phyloP scores from a whole-genome alignment of 306 rosid species.

The Ormosia emarginata region DNA sequence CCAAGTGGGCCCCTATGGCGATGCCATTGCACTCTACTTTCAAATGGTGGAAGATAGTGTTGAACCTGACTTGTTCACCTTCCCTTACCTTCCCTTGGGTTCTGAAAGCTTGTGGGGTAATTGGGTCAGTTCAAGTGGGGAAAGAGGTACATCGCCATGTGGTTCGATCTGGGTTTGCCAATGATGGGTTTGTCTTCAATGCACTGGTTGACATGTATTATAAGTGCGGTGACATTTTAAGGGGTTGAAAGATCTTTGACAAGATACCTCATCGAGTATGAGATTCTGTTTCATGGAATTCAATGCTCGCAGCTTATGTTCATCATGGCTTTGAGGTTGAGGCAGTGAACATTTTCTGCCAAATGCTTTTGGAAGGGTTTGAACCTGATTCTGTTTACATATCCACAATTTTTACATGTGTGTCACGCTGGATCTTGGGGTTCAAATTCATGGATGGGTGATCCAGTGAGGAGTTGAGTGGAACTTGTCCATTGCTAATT shows the following conservation, averaged over 20 bases:
- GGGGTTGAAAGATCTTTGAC: conserved; percentile 62
- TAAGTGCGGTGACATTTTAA: conserved; percentile 86
- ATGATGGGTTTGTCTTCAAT: conserved; percentile 71
- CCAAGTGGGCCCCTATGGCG: conserved; percentile 54
- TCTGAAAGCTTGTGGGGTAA: conserved; percentile 76
- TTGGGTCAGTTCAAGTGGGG: conserved; percentile 70
- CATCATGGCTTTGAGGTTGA: conserved; percentile 61
- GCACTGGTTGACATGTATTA: conserved; percentile 86
- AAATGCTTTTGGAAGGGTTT: conserved; percentile 53
- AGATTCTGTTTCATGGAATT: conserved; percentile 85
- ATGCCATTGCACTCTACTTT: conserved; percentile 83
- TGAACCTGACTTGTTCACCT: conserved; percentile 66
- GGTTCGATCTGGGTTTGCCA: conserved; percentile 57
- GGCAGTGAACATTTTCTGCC: conserved; percentile 50
- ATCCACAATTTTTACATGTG: conserved; percentile 48
- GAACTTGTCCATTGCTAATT: conserved; percentile 68
- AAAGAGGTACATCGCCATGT: conserved; percentile 71
- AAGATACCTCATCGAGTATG: conserved; percentile 29
- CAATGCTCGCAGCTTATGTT: conserved; percentile 69
- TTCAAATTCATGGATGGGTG: conserved; percentile 78
- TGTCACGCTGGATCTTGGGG: conserved; percentile 37
- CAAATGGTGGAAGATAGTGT: conserved; percentile 87
- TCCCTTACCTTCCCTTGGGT: conserved; percentile 48
- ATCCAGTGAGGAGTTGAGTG: conserved; percentile 55
- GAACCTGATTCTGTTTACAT: conserved; percentile 62